Evolutionary conservation across 352 stramenopile genomes (phyloP), one percentile per base, ranked within the genome.

Genomic region (Phytophthora rubi): DNA sequence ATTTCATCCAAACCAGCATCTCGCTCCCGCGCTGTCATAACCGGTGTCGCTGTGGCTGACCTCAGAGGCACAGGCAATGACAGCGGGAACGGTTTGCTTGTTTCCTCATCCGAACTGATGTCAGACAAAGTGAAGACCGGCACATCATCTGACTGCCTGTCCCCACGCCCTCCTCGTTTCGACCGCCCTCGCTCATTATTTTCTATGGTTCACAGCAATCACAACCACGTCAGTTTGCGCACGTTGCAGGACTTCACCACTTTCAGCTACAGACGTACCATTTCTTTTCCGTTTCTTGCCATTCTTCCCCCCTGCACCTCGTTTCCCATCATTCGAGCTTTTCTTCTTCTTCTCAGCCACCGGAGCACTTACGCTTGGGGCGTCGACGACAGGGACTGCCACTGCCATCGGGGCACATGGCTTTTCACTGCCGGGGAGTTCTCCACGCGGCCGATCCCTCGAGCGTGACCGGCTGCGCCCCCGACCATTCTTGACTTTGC

Each of bases 71-170:
- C 56, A 52, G 66, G 53, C 21, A 76, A 68, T 62, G 62, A 37
- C 69, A 72, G 33, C 32, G 73, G 70, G 56, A 79, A 76, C 16
- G 67, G 67, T 54, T 71, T 69, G 30, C 54, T 53, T 52, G 16
- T 26, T 47, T 76, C 61, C 48, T 83, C 76, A 65, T 83, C 76
- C 23, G 72, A 76, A 48, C 77, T 84, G 23, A 84, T 21, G 28
- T 84, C 77, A 30, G 77, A 84, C 35, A 84, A 64, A 33, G 65
- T 67, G 49, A 78, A 72, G 32, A 80, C 21, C 35, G 55, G 48
- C n/a, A 48, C 59, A 54, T 67, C 42, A 21, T 60, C 35, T 26
- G 39, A 32, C 21, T 59, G 55, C 21, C 56, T 71, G 26, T 42
- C 58, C 8, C 39, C 32, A 64, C 44, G 71, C 15, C 23, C 49